These are phyloP conservation scores for Echinochloa phyllopogon DNA, from an alignment of 176 grass and related monocot species.

Conservation along the genomic window DNA sequence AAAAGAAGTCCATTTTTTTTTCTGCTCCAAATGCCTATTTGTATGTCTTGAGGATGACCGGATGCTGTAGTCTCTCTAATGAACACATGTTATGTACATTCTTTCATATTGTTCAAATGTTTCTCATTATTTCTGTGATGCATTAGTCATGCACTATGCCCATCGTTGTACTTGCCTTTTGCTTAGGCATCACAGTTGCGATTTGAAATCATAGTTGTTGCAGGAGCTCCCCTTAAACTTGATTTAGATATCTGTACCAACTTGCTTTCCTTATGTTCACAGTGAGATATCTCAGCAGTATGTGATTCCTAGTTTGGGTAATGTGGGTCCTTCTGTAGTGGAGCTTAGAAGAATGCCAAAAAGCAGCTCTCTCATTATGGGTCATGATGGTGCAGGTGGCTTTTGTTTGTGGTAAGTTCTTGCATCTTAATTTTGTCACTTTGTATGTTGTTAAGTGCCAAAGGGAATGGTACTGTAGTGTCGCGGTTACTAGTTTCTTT, in stretches of 20 bases:
- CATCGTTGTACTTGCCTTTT: conserved; percentile 26
- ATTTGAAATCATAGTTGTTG: conserved; percentile 13
- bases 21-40: not conserved
- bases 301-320: conserved; percentile 60
- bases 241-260: conserved; percentile 13
- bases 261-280: conserved; percentile 43
- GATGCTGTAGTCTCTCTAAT: conserved; percentile 24
- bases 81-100: conserved; percentile 25
- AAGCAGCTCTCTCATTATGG: conserved; percentile 59
- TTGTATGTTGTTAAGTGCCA: not conserved
- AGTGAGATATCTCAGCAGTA: conserved; percentile 73
- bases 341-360: conserved; percentile 81
- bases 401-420: conserved; percentile 89
- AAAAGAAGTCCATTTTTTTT: not conserved
- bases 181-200: conserved; percentile 10
- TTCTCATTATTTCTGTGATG: conserved; percentile 16
- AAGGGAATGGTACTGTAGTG: not conserved
- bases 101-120: conserved; percentile 8
- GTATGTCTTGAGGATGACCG: not conserved
- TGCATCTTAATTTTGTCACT: conserved; percentile 29
- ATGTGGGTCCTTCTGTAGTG: conserved; percentile 55
- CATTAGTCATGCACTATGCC: not conserved
- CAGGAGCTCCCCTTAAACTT: conserved; percentile 17
- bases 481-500: not conserved
- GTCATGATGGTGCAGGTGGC: conserved; percentile 75